Conservation (phyloP, 1,139 yeast species). For the Lodderomyces beijingensis region DNA sequence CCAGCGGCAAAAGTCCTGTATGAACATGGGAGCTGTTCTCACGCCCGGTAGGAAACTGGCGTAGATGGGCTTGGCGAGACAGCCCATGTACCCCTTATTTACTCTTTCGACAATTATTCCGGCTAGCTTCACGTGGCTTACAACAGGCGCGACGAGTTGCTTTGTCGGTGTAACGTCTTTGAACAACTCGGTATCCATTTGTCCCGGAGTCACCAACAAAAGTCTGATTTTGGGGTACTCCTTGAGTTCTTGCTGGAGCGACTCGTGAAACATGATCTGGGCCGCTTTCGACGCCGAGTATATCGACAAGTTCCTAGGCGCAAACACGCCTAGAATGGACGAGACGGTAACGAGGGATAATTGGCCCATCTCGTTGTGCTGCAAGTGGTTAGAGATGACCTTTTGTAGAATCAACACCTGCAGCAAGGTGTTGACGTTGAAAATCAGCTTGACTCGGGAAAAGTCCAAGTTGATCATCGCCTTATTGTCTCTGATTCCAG, state of each 20-base stretch:
- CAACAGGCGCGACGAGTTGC: constrained; percentile 61
- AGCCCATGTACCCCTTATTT: constrained; percentile 49
- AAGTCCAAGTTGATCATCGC: constrained; percentile 34
- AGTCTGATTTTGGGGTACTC: constrained; percentile 27
- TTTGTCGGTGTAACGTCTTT: constrained; percentile 55
- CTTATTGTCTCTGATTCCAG: constrained; percentile 59
- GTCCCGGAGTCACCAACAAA: constrained; percentile 63
- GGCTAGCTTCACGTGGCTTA: constrained; percentile 43
- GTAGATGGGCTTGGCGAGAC: constrained; percentile 54
- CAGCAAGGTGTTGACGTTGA: constrained; percentile 55
- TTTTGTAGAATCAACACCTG: constrained; percentile 48
- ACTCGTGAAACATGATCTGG: constrained; percentile 53
- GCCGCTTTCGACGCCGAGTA: constrained; percentile 71
- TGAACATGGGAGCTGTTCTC: constrained; percentile 46
- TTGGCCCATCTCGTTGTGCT: constrained; percentile 13
- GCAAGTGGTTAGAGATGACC: constrained; percentile 30
- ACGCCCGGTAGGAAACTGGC: constrained; percentile 54
- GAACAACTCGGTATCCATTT: constrained; percentile 60
- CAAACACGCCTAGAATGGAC: constrained; percentile 65
- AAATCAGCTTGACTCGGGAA: constrained; percentile 29
- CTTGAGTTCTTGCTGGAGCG: constrained; percentile 47
- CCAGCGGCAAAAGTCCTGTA: constrained; percentile 45
- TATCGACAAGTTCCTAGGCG: constrained; percentile 63
- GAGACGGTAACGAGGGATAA: constrained; percentile 62
- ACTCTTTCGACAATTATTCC: constrained; percentile 35